Percentiles rank a stretch among this genome's conserved stretches.
These are phyloP conservation scores for Infundibulicybe gibba DNA, from an alignment of 768 basidiomycete genomes.

Conservation along the genomic window DNA sequence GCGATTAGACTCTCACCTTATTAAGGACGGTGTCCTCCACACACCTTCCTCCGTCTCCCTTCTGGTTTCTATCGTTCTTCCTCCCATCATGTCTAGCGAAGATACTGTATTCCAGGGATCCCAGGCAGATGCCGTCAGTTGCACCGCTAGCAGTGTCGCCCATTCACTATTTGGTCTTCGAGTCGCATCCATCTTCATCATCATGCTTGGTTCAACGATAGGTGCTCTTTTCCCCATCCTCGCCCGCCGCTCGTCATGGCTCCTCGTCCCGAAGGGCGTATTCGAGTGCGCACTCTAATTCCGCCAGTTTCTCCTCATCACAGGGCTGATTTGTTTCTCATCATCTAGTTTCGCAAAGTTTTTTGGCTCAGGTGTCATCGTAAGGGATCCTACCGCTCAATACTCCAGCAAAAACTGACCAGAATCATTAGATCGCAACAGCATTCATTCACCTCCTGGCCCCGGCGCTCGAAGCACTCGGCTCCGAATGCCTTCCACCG, in stretches of 20 bases:
- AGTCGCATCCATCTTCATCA: slow-evolving; percentile 72
- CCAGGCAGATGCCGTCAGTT: slow-evolving; percentile 27
- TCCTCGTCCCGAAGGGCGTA: slow-evolving; percentile 53
- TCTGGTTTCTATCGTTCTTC: slow-evolving; percentile 8
- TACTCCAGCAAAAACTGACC: slow-evolving; percentile 3
- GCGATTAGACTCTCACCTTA: slow-evolving; percentile 1
- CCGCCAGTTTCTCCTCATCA: not conserved
- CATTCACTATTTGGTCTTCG: slow-evolving; percentile 49
- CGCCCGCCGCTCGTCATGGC: slow-evolving; percentile 43
- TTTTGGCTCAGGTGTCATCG: slow-evolving; percentile 89
- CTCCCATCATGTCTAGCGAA: slow-evolving; percentile 1
- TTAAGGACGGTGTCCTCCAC: not conserved
- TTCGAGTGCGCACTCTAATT: slow-evolving; percentile 57
- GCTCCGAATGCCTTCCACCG: slow-evolving; percentile 62
- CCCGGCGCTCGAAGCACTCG: slow-evolving; percentile 70
- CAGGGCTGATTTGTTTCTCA: slow-evolving; percentile 2
- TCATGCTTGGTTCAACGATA: slow-evolving; percentile 52
- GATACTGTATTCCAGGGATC: not conserved
- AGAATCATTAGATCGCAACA: slow-evolving; percentile 66
- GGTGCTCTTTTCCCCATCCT: slow-evolving; percentile 76
- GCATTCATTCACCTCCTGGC: slow-evolving; percentile 83
- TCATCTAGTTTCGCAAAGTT: slow-evolving; percentile 73
- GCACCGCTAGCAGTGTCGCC: slow-evolving; percentile 51
- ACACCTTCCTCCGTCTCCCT: slow-evolving; percentile 1
- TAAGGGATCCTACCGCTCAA: slow-evolving; percentile 28